Evolutionary conservation across 2,329 filamentous ascomycete genomes (phyloP).

Genomic region (Ceratocystis cubensis): DNA sequence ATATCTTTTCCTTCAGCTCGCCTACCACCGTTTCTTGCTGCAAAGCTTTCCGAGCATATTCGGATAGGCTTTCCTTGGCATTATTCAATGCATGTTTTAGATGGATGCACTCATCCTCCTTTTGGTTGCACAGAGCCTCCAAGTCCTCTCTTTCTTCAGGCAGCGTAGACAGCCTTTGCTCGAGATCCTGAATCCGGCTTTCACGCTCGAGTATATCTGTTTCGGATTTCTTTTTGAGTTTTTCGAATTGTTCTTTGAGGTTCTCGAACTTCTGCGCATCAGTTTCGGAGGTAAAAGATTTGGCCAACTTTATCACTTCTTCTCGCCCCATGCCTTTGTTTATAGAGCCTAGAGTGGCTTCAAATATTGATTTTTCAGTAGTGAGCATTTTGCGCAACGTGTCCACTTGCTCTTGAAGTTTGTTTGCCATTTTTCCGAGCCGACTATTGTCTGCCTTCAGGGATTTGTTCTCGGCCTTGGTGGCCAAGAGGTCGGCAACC

Average conservation of each 20-base stretch:
- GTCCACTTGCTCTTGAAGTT: background rate
- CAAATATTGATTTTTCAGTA: background rate
- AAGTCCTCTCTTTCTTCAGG: background rate
- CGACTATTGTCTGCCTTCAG: background rate
- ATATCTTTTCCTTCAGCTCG: background rate
- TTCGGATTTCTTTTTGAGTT: background rate
- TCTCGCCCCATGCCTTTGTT: background rate
- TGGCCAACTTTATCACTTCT: background rate
- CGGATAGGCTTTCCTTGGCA: background rate
- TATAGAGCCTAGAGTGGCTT: background rate
- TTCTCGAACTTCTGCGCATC: background rate
- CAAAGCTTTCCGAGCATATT: background rate
- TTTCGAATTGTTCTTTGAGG: background rate
- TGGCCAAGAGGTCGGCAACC: background rate
- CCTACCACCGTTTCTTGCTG: background rate
- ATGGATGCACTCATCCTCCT: background rate
- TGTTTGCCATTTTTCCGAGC: fast-evolving
- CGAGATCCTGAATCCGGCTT: background rate
- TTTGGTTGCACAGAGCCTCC: background rate
- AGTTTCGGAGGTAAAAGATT: background rate
- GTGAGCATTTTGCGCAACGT: background rate
- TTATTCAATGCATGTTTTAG: background rate
- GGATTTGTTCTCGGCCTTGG: background rate
- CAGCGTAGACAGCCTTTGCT: background rate
- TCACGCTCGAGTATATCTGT: background rate